Percentiles rank a stretch among this genome's conserved stretches.
These are phyloP conservation scores for Posidonia oceanica DNA, from an alignment of 116 monocot genomes.

Conservation along the genomic window DNA sequence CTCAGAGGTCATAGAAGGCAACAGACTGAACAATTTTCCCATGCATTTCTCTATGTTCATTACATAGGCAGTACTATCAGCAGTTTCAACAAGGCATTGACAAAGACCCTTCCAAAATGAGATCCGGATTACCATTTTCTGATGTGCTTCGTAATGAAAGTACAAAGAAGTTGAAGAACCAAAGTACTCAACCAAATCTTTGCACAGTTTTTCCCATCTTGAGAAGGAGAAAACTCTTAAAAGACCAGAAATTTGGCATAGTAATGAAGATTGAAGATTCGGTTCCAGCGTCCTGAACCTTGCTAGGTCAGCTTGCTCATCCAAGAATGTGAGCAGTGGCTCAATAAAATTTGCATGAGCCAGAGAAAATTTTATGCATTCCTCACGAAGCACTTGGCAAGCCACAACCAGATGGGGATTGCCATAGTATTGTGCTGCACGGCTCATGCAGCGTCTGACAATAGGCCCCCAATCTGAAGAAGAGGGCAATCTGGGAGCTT, in stretches of 20 bases:
- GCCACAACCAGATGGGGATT: conserved; percentile 2
- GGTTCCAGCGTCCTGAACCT: conserved; percentile 62
- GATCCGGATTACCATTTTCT: conserved; percentile 43
- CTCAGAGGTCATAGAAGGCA: conserved; percentile 32
- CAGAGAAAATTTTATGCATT: conserved; percentile 65
- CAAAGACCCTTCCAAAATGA: conserved; percentile 84
- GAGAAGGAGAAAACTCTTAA: conserved; percentile 48
- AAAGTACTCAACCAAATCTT: conserved; percentile 61
- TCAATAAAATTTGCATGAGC: conserved; percentile 50
- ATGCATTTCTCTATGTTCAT: conserved; percentile 54
- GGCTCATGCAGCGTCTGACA: conserved; percentile 58
- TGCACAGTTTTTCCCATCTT: conserved; percentile 52
- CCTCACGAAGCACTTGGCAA: conserved; percentile 41
- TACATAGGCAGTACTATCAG: conserved; percentile 9
- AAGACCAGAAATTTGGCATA: conserved; percentile 33
- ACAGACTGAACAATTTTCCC: conserved; percentile 37
- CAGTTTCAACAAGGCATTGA: conserved; percentile 34
- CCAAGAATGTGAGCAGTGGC: conserved; percentile 55
- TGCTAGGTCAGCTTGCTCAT: conserved; percentile 58
- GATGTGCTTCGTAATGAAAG: conserved; percentile 23
- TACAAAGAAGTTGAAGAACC: conserved; percentile 28
- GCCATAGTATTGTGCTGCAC: conserved; percentile 21
- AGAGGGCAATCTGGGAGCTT: conserved; percentile 78
- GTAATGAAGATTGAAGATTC: conserved; percentile 44
- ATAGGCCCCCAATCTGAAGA: conserved; percentile 80